These are phyloP conservation scores for Plantago major DNA, from an alignment of 257 asterid genomes.

Conservation along the genomic window DNA sequence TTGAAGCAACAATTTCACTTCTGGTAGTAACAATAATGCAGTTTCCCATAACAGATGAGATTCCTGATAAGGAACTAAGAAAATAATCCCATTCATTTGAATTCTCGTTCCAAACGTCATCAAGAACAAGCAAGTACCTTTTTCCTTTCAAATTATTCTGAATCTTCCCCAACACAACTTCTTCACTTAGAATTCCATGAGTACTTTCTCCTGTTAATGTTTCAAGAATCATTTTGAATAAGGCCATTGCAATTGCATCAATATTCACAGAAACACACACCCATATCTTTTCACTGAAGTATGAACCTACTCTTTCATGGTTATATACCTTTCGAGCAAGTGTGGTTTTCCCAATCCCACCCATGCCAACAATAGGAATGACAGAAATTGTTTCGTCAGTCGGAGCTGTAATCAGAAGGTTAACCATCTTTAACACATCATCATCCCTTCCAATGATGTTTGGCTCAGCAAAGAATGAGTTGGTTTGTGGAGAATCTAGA, in stretches of 20 bases:
- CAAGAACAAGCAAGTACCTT: slow-evolving; percentile 23
- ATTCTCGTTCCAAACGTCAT: slow-evolving; percentile 30
- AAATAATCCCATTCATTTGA: not conserved
- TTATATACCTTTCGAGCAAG: slow-evolving; percentile 8
- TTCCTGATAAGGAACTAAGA: not conserved
- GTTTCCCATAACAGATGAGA: not conserved
- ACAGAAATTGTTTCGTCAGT: not conserved
- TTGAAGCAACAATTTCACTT: slow-evolving; percentile 11
- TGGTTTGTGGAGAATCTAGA: not conserved
- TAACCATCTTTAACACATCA: not conserved
- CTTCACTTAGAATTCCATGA: not conserved
- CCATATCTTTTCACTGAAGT: slow-evolving; percentile 19
- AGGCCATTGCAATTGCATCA: slow-evolving; percentile 4
- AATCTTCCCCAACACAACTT: slow-evolving; percentile 10
- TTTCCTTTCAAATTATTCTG: not conserved
- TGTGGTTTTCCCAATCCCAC: slow-evolving; percentile 2
- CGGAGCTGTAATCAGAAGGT: not conserved
- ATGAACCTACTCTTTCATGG: not conserved
- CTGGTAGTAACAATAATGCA: slow-evolving; percentile 17
- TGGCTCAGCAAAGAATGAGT: not conserved
- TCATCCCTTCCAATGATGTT: not conserved
- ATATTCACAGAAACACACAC: slow-evolving; percentile 16
- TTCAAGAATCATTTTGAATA: slow-evolving; percentile 18
- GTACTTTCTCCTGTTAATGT: not conserved
- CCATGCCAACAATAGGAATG: slow-evolving; percentile 10